These are phyloP conservation scores for Kazachstania sp. DNA, from an alignment of 1,139 yeast genomes.

Conservation along the genomic window DNA sequence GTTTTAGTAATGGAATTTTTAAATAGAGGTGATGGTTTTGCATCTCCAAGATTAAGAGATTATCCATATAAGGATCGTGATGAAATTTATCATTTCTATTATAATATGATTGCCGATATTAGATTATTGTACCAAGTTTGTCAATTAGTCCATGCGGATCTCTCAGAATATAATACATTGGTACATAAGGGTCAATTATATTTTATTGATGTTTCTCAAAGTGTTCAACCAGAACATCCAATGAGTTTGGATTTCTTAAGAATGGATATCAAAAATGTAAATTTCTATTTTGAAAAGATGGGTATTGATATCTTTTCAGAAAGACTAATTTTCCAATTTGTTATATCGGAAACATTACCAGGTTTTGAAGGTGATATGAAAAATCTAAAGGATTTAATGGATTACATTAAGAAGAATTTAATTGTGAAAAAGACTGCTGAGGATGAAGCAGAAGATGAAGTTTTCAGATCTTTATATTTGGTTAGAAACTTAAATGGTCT, in stretches of 20 bases:
- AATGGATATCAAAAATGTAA: constrained; percentile 95
- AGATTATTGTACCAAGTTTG: constrained; percentile 81
- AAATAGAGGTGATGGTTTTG: constrained; percentile 50
- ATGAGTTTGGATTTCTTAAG: constrained; percentile 89
- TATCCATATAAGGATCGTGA: constrained; percentile 59
- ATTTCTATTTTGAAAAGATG: constrained; percentile 70
- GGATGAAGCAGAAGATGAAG: constrained; percentile 68
- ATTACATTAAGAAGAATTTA: constrained; percentile 36
- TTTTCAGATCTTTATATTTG: constrained; percentile 79
- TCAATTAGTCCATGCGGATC: constrained; percentile 90
- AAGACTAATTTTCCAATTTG: constrained; percentile 67
- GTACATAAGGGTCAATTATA: constrained; percentile 74
- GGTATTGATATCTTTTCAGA: constrained; percentile 76
- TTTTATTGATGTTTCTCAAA: constrained; percentile 94
- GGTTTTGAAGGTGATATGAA: constrained; percentile 36
- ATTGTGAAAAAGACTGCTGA: constrained; percentile 46
- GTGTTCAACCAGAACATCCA: constrained; percentile 97
- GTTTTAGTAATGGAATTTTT: constrained; percentile 93
- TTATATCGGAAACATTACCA: constrained; percentile 39
- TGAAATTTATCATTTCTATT: constrained; percentile 60
- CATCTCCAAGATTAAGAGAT: constrained; percentile 83
- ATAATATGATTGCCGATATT: constrained; percentile 75
- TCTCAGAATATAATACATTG: constrained; percentile 88
- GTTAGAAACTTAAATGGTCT: constrained; percentile 64
- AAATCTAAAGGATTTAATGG: constrained; percentile 34